Conservation (phyloP, 2,329 filamentous ascomycete genomes). For the Alternaria viburni region DNA sequence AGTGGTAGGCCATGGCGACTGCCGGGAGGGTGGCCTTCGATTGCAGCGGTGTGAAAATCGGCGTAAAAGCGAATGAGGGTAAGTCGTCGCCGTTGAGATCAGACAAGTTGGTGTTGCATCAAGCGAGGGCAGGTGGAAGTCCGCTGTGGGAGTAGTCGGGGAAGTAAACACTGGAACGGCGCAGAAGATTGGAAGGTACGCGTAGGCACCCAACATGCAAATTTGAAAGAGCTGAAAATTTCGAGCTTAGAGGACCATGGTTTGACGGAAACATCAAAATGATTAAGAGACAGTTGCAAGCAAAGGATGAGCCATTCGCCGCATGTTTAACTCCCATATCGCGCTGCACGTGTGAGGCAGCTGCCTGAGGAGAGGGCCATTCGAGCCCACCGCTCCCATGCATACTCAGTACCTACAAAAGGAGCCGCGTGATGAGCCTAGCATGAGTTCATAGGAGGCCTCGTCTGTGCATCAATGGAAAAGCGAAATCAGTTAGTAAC, state of each 20-base stretch:
- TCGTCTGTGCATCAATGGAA: neutral
- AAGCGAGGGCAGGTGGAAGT: neutral
- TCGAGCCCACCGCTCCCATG: neutral
- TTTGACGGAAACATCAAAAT: neutral
- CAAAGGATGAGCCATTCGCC: neutral
- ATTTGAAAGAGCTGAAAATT: neutral
- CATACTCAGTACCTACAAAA: neutral
- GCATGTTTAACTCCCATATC: neutral
- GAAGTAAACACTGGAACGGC: neutral
- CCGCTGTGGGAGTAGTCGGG: neutral
- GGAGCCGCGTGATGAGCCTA: neutral
- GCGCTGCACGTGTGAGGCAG: neutral
- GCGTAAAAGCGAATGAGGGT: neutral
- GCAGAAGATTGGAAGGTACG: neutral
- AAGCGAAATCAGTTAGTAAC: neutral
- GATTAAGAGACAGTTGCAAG: neutral
- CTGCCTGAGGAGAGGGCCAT: neutral
- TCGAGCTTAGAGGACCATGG: neutral
- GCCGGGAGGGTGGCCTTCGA: neutral
- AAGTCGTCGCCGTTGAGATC: neutral
- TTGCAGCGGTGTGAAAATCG: neutral
- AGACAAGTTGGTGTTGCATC: neutral
- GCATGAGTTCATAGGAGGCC: neutral
- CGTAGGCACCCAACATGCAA: neutral
- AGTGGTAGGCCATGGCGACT: conserved; percentile 8